phyloP scores from a whole-genome alignment of 768 basidiomycete species.

The Termitomyces eurrhizus region DNA sequence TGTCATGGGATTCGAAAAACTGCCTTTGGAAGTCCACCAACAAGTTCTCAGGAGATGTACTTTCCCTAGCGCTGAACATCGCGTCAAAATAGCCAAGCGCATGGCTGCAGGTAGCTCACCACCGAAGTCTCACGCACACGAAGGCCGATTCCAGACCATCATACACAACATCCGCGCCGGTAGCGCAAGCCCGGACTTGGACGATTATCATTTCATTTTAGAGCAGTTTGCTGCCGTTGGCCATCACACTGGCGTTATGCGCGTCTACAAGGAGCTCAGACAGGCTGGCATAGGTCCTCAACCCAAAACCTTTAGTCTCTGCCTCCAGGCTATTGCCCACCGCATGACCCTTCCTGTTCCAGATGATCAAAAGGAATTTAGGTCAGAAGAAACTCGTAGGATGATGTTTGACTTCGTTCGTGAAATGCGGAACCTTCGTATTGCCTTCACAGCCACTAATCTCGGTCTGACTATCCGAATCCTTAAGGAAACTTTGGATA shows the following conservation, averaged over 20 bases:
- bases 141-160: constrained; percentile 62
- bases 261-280: constrained; percentile 59
- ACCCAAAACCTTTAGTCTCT: constrained; percentile 55
- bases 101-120: constrained; percentile 34
- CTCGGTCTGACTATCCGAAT: constrained; percentile 69
- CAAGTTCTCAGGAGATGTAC: constrained; percentile 66
- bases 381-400: constrained; percentile 39
- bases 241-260: constrained; percentile 55
- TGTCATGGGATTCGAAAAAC: constrained; percentile 38
- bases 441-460: constrained; percentile 54
- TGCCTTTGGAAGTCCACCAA: constrained; percentile 68
- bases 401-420: constrained; percentile 48
- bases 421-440: constrained; percentile 49
- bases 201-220: constrained; percentile 75
- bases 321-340: constrained; percentile 67
- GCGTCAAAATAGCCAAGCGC: constrained; percentile 37
- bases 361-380: constrained; percentile 26
- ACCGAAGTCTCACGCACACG: constrained; percentile 49
- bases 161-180: constrained; percentile 65
- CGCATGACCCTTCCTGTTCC: constrained; percentile 59
- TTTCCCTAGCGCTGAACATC: constrained; percentile 41
- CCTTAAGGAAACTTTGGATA: constrained; percentile 60
- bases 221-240: constrained; percentile 75
- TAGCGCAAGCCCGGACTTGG: constrained; percentile 43
- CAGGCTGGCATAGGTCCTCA: constrained; percentile 41